phyloP scores from a whole-genome alignment of 805 yeast genomes.

The Nematodospora valgi region DNA sequence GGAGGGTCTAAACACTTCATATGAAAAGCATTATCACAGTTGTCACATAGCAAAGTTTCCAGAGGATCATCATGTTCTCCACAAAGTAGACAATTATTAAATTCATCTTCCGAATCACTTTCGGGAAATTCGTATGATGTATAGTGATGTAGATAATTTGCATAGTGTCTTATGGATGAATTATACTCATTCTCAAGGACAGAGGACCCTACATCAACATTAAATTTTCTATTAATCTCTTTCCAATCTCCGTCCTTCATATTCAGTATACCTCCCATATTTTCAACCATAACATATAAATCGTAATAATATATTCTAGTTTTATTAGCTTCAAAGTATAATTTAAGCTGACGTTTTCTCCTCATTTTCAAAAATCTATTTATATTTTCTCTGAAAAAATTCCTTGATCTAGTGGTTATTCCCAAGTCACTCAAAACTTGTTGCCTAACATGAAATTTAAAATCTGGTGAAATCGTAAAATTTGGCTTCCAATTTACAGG shows the following conservation, averaged over 20 bases:
- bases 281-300: slow-evolving; percentile 32
- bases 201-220: slow-evolving; percentile 14
- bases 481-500: slow-evolving; percentile 55
- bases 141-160: slow-evolving; percentile 25
- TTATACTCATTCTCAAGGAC: slow-evolving; percentile 23
- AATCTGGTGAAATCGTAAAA: slow-evolving; percentile 50
- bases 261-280: slow-evolving; percentile 17
- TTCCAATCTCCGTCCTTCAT: slow-evolving; percentile 20
- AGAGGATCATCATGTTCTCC: slow-evolving; percentile 42
- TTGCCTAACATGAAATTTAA: slow-evolving; percentile 65
- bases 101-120: slow-evolving; percentile 25
- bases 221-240: slow-evolving; percentile 21
- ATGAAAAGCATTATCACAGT: slow-evolving; percentile 71
- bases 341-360: slow-evolving; percentile 19
- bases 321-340: slow-evolving; percentile 17
- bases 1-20: slow-evolving; percentile 62
- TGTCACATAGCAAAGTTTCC: slow-evolving; percentile 61
- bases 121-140: slow-evolving; percentile 29
- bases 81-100: slow-evolving; percentile 48
- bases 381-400: slow-evolving; percentile 59
- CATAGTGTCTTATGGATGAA: slow-evolving; percentile 26
- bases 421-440: slow-evolving; percentile 66
- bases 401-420: slow-evolving; percentile 57
- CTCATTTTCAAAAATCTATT: slow-evolving; percentile 54
- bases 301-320: slow-evolving; percentile 33